These are phyloP conservation scores for Phytopythium boreale DNA, from an alignment of 352 stramenopile species.

Conservation along the genomic window DNA sequence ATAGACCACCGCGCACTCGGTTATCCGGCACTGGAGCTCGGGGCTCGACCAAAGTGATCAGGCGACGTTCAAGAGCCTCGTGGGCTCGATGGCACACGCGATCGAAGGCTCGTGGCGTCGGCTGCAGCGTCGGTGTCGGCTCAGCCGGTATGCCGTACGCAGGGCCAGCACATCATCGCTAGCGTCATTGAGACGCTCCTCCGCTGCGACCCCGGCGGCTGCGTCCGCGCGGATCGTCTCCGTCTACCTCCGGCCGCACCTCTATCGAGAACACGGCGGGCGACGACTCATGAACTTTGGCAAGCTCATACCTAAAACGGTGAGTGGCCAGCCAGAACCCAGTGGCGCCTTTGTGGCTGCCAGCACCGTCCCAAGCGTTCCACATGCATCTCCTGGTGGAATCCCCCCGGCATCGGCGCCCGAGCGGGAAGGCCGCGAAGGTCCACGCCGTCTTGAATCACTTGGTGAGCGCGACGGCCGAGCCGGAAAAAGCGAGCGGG, in stretches of 20 bases:
- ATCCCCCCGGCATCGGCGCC: no score
- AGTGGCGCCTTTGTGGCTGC: neutral
- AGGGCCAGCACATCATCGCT: neutral
- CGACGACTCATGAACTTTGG: conserved; percentile 11
- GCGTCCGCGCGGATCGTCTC: neutral
- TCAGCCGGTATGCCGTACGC: neutral
- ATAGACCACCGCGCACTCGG: neutral
- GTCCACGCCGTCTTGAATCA: neutral
- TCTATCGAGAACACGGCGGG: conserved; percentile 4
- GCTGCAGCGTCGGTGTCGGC: neutral
- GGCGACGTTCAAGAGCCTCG: neutral
- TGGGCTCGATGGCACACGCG: neutral
- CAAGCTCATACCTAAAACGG: neutral
- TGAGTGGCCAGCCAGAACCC: neutral
- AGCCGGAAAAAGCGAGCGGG: neutral
- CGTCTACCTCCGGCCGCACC: conserved; percentile 7
- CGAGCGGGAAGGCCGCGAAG: neutral
- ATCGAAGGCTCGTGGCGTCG: neutral
- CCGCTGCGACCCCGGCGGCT: no score
- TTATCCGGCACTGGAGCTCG: neutral
- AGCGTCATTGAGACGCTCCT: neutral
- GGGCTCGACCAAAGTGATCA: neutral
- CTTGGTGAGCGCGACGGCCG: neutral
- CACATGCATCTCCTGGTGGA: neutral
- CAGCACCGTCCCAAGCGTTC: neutral